A percentile compares a stretch with the other conserved stretches of the same genome.
These are phyloP conservation scores for Leptodermis oblonga DNA, from an alignment of 257 asterid species.

Conservation along the genomic window DNA sequence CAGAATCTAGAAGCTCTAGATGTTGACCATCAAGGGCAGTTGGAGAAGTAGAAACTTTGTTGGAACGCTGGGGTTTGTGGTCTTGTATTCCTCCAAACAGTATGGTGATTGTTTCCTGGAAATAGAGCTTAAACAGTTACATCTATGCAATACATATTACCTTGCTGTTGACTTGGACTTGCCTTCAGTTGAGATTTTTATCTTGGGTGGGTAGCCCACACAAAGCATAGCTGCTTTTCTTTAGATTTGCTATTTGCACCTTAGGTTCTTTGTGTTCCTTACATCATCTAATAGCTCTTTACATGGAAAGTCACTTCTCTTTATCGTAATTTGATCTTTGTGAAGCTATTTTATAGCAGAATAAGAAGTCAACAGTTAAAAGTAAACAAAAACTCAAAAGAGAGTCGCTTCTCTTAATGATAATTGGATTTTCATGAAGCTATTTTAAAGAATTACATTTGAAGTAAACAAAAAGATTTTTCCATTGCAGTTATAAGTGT, in stretches of 20 bases:
- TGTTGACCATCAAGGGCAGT: background rate
- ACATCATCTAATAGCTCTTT: background rate
- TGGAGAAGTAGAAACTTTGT: background rate
- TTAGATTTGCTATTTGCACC: background rate
- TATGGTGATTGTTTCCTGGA: background rate
- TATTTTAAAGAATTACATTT: background rate
- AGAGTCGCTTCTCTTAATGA: no score
- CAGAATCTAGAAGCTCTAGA: no score
- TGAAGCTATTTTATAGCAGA: constrained; percentile 1
- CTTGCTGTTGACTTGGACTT: background rate
- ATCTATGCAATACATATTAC: background rate
- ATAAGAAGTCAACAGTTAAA: background rate
- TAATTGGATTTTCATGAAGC: background rate
- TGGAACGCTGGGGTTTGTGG: background rate
- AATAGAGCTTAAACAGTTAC: background rate
- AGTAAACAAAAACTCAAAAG: background rate
- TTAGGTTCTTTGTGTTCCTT: background rate
- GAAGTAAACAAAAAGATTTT: background rate
- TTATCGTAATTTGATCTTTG: background rate
- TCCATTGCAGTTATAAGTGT: background rate
- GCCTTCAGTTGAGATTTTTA: background rate
- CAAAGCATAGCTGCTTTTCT: background rate
- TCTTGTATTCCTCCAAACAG: background rate
- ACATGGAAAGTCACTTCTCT: background rate
- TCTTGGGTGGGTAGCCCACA: background rate